Percentiles rank a stretch among this genome's conserved stretches.
phyloP scores from a whole-genome alignment of 192 early-diverging fungal species.

The Spinellus fusiger region DNA sequence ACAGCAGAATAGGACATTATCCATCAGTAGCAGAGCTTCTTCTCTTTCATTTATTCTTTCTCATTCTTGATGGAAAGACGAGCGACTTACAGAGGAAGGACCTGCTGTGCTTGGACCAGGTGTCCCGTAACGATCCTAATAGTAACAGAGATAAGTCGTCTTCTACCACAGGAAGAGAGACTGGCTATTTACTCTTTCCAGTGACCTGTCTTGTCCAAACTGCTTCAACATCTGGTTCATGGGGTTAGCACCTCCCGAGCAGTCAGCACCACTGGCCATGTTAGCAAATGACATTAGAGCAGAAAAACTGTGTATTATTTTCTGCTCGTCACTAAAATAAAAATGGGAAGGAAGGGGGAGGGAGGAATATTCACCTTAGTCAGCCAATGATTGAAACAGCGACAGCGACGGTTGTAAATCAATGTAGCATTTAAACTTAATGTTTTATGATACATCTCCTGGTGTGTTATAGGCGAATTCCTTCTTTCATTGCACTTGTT shows the following conservation, averaged over 20 bases:
- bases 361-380: not conserved
- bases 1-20: not conserved
- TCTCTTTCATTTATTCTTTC: not conserved
- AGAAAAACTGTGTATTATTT: no score
- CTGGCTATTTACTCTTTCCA: conserved; percentile 57
- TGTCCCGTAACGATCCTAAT: conserved; percentile 25
- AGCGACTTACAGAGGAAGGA: conserved; percentile 7
- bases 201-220: conserved; percentile 66
- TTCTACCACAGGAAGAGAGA: not conserved
- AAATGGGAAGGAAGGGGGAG: not conserved
- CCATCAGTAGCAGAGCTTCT: not conserved
- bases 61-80: no score
- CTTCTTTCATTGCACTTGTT: no score
- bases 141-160: no score
- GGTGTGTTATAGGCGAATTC: no score
- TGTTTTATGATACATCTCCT: no score
- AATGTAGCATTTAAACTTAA: no score
- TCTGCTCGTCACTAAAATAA: no score
- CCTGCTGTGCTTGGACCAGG: conserved; percentile 18
- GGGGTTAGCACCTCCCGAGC: conserved; percentile 64
- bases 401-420: no score
- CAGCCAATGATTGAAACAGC: no score
- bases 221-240: conserved; percentile 78
- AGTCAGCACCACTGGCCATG: conserved; percentile 55
- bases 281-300: conserved; percentile 10